phyloP scores from a whole-genome alignment of 129 eudicot genomes.

The Escallonia herrerae region DNA sequence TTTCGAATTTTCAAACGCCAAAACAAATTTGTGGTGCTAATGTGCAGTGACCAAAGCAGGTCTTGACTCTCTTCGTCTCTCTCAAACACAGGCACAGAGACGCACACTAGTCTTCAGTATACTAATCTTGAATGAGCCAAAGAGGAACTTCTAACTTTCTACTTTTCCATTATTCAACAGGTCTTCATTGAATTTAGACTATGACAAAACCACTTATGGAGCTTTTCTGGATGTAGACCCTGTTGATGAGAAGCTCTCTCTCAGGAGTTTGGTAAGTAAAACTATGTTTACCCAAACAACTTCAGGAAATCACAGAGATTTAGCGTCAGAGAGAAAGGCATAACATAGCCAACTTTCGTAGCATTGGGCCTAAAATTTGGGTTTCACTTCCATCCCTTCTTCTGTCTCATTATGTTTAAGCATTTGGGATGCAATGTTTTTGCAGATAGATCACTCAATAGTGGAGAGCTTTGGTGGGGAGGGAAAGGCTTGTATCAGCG shows the following conservation, averaged over 20 bases:
- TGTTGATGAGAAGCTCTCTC: slow-evolving; percentile 27
- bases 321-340: no score
- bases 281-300: no score
- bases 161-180: not conserved
- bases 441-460: slow-evolving; percentile 51
- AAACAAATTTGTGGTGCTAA: slow-evolving; percentile 37
- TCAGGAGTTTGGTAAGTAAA: slow-evolving; percentile 40
- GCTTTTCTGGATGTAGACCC: slow-evolving; percentile 45
- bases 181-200: slow-evolving; percentile 17
- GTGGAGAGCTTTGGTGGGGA: slow-evolving; percentile 56
- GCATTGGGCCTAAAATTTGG: no score
- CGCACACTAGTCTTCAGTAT: no score
- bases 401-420: not conserved
- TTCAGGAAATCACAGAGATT: no score
- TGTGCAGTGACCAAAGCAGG: slow-evolving; percentile 48
- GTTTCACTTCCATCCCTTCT: no score
- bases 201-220: slow-evolving; percentile 42
- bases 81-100: no score
- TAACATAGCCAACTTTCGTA: no score
- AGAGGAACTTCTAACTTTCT: not conserved
- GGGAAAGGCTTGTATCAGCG: slow-evolving; percentile 47
- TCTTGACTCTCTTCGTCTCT: not conserved
- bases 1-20: slow-evolving; percentile 39
- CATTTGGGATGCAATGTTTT: not conserved
- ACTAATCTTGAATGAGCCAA: no score